phyloP scores from a whole-genome alignment of 2,329 filamentous ascomycete genomes.

The Onygenales sp. region DNA sequence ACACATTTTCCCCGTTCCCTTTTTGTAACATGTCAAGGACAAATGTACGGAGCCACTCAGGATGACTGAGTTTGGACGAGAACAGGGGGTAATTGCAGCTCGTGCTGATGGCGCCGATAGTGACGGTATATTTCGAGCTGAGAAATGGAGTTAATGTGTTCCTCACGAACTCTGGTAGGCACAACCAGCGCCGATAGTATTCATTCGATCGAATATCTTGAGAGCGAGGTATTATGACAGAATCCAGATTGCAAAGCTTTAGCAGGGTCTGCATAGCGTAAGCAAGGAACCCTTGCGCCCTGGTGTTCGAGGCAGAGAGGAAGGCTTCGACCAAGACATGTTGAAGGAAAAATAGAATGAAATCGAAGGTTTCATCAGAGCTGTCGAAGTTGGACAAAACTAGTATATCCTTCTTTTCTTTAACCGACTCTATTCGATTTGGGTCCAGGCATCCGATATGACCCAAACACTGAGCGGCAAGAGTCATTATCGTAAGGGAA shows the following conservation, averaged over 20 bases:
- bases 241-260: slow-evolving; percentile 62
- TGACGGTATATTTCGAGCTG: slow-evolving; percentile 70
- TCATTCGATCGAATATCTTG: slow-evolving; percentile 48
- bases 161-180: slow-evolving; percentile 65
- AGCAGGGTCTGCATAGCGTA: slow-evolving; percentile 92
- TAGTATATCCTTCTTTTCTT: slow-evolving; percentile 73
- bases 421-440: slow-evolving; percentile 71
- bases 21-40: slow-evolving; percentile 74
- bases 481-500: slow-evolving; percentile 55
- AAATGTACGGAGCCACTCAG: slow-evolving; percentile 70
- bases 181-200: slow-evolving; percentile 64
- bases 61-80: slow-evolving; percentile 56
- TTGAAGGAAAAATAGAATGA: slow-evolving; percentile 75
- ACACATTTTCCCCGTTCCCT: slow-evolving; percentile 63
- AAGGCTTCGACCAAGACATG: slow-evolving; percentile 87
- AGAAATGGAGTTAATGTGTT: slow-evolving; percentile 84
- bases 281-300: slow-evolving; percentile 80
- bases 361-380: slow-evolving; percentile 70
- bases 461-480: slow-evolving; percentile 76
- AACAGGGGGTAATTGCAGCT: slow-evolving; percentile 70
- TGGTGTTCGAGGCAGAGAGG: slow-evolving; percentile 77
- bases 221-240: slow-evolving; percentile 41
- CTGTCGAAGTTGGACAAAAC: slow-evolving; percentile 78
- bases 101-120: slow-evolving; percentile 45
- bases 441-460: slow-evolving; percentile 86